Percentiles rank a stretch among this genome's conserved stretches.
phyloP scores from a whole-genome alignment of 176 grass and related monocot species.

The Carex cristatella region DNA sequence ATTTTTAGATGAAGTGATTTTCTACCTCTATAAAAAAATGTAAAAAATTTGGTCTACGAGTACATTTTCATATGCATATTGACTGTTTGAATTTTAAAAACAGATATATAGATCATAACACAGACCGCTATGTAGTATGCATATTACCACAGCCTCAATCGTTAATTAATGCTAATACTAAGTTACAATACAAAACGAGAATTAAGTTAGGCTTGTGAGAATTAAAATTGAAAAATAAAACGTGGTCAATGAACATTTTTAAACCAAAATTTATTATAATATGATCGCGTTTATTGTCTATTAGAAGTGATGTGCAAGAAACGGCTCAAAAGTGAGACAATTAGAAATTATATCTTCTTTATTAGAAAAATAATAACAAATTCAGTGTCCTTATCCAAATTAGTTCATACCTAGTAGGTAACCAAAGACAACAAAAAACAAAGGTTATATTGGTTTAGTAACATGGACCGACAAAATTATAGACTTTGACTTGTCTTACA shows the following conservation, averaged over 20 bases:
- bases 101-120: no score
- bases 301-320: background rate
- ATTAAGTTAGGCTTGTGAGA: background rate
- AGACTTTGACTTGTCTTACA: conserved; percentile 14
- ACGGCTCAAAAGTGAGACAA: background rate
- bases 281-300: background rate
- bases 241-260: background rate
- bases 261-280: background rate
- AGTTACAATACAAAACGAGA: background rate
- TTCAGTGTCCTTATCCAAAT: background rate
- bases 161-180: no score
- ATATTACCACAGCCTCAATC: no score
- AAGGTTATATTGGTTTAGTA: background rate
- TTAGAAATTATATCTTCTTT: background rate
- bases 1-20: no score
- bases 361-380: background rate
- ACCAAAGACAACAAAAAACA: conserved; percentile 9
- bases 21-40: no score
- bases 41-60: no score
- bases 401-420: conserved; percentile 6
- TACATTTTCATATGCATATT: no score
- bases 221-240: conserved; percentile 4
- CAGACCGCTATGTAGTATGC: no score
- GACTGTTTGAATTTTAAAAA: no score
- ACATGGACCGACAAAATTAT: conserved; percentile 6